Evolutionary conservation across 2,329 filamentous ascomycete genomes (phyloP).

Genomic region (Calonectria pseudoreteaudii): DNA sequence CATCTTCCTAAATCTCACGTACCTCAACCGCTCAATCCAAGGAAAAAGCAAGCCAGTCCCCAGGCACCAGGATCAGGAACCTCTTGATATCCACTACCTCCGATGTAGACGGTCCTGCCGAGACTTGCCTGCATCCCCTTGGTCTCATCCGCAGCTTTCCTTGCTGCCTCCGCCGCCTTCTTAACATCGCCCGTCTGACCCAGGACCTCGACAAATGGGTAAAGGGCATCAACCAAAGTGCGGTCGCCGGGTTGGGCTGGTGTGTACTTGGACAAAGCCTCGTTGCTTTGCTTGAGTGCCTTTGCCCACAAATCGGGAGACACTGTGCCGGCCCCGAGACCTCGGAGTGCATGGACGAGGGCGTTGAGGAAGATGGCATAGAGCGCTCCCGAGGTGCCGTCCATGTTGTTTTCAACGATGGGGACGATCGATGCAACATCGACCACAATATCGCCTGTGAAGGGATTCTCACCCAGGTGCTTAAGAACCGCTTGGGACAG

Average conservation of each 20-base stretch:
- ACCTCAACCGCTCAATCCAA: slow-evolving; percentile 68
- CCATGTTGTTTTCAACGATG: slow-evolving; percentile 69
- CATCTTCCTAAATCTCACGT: not conserved
- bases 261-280: slow-evolving; percentile 84
- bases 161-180: slow-evolving; percentile 80
- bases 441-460: slow-evolving; percentile 64
- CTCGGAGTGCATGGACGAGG: slow-evolving; percentile 73
- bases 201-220: slow-evolving; percentile 85
- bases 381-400: slow-evolving; percentile 71
- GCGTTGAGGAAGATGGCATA: slow-evolving; percentile 91
- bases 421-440: slow-evolving; percentile 65
- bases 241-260: slow-evolving; percentile 90
- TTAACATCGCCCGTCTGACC: slow-evolving; percentile 73
- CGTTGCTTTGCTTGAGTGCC: slow-evolving; percentile 78
- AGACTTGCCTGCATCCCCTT: slow-evolving; percentile 93
- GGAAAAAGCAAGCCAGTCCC: slow-evolving; percentile 82
- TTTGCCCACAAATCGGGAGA: slow-evolving; percentile 63
- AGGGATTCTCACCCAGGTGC: slow-evolving; percentile 57
- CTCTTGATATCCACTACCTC: slow-evolving; percentile 58
- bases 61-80: slow-evolving; percentile 76
- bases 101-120: slow-evolving; percentile 65
- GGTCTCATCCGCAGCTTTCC: slow-evolving; percentile 82
- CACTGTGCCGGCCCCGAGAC: slow-evolving; percentile 53
- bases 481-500: slow-evolving; percentile 60
- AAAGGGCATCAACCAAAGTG: slow-evolving; percentile 89